Base-by-base conservation (phyloP, 2,329 filamentous ascomycete species). In the Botrytis galanthina region DNA sequence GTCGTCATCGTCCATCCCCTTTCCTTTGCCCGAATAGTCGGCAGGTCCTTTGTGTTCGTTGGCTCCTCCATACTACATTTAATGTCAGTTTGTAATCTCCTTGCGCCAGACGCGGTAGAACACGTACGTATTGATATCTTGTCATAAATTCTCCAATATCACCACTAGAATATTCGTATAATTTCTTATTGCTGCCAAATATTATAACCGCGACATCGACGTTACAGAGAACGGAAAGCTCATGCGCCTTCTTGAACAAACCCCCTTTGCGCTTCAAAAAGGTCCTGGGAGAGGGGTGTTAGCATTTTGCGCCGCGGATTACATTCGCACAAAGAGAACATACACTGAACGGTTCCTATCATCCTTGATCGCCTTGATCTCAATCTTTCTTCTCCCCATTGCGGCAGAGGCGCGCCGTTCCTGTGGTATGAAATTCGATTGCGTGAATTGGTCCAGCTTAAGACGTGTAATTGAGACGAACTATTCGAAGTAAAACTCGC, bases 321-420 rank as follows among this genome's bases (percentile, higher is more conserved):
- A 20, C 46, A 48, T 42, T 73, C 26, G 67, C 69, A 70, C 57
- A 54, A 59, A 72, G 46, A 72, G 59, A 60, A 76, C 76, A 84
- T 94, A 98, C 95, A 98, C 95, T 80, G 95, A 97, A 82, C 95
- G 94, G 82, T 98, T 98, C 81, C 95, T 91, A 84, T 98, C 95
- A 90, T 98, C 95, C 85, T 97, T 98, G 88, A 98, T 98, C 79
- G 95, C 94, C 86, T 98, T 98, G 87, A 99, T 98, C 87, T 98
- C 96, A 82, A 99, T 99, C 90, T 99, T 99, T 88, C 96, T 91
- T 84, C 96, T 92, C 83, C 96, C 96, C 96, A 99, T 99, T 71
- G 76, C 84, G 81, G 79, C 79, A 68, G 51, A 22, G 78, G 79
- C 75, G 80, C 78, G 79, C 78, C 76, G 78, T 77, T 75, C 75